phyloP scores from a whole-genome alignment of 805 yeast genomes.

The Wickerhamiella alocasiicola region DNA sequence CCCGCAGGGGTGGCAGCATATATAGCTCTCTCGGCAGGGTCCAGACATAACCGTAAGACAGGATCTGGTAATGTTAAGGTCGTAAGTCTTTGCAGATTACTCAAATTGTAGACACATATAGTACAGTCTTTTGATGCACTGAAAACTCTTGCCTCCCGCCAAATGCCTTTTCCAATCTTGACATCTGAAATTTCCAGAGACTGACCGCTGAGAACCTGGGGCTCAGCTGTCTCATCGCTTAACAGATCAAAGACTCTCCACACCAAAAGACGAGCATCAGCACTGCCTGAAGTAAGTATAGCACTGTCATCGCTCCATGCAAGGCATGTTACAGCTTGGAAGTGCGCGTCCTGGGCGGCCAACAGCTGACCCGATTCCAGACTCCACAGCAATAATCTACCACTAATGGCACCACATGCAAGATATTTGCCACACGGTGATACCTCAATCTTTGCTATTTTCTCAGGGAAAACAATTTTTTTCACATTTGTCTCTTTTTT shows the following conservation, averaged over 20 bases:
- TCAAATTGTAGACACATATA: slow-evolving; percentile 53
- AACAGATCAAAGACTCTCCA: slow-evolving; percentile 58
- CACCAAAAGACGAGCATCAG: slow-evolving; percentile 63
- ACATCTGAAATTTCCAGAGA: slow-evolving; percentile 39
- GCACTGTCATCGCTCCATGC: slow-evolving; percentile 51
- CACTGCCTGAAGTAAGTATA: slow-evolving; percentile 61
- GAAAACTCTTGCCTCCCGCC: slow-evolving; percentile 49
- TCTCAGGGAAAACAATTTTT: slow-evolving; percentile 81
- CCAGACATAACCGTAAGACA: slow-evolving; percentile 47
- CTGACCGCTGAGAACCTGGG: slow-evolving; percentile 27
- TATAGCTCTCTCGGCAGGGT: slow-evolving; percentile 65
- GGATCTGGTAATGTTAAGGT: slow-evolving; percentile 60
- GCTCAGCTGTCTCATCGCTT: slow-evolving; percentile 23
- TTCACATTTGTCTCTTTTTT: slow-evolving; percentile 56
- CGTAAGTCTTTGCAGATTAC: slow-evolving; percentile 37
- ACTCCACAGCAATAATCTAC: slow-evolving; percentile 79
- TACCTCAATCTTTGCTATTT: slow-evolving; percentile 43
- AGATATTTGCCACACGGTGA: slow-evolving; percentile 34
- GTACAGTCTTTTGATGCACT: slow-evolving; percentile 68
- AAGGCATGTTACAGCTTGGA: slow-evolving; percentile 55
- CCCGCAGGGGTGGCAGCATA: slow-evolving; percentile 65
- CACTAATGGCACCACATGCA: slow-evolving; percentile 63
- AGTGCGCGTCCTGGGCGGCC: slow-evolving; percentile 68
- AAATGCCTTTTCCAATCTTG: slow-evolving; percentile 38
- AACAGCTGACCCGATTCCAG: slow-evolving; percentile 61